Evolutionary conservation across 176 grass and related monocot species (phyloP), one percentile per base, ranked within the genome.

Genomic region (Triticum aestivum): DNA sequence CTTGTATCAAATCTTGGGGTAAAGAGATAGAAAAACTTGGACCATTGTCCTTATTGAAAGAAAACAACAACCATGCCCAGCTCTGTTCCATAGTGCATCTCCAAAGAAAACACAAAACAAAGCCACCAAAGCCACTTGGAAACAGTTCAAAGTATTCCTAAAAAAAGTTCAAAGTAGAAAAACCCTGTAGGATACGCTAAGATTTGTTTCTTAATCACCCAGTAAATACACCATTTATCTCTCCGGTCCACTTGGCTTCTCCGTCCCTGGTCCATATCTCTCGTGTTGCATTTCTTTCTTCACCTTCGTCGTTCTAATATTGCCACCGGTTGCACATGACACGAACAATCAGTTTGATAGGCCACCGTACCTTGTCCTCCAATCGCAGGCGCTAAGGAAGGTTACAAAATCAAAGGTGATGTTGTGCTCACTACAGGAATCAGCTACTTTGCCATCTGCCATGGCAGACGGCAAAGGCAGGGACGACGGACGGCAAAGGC

Each of bases 391-490:
- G 14, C 34, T 23, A 67, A 69, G 34, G 35, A 67, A 62, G 61
- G 58, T 11, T 65, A 49, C 12, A 49, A 72, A 54, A 73, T 30
- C 26, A 3, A 44, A 91, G 85, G 81, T 84, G 27, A 65, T 27
- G 54, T 35, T n/a, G 18, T 68, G n/a, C 80, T 24, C 24, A 24
- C 24, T 24, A 24, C 24, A 24, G 24, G 24, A 24, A 24, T 24
- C 24, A 24, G 24, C 24, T 24, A 24, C 24, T 24, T 24, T 24
- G 24, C 24, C 24, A 24, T 24, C 24, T 24, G 24, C 24, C 24
- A 24, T 24, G 24, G 24, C 24, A 24, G 24, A 24, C 24, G 24
- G 24, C 24, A 24, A 24, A 24, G 24, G 24, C 24, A 24, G 0
- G 24, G 24, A 24, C 24, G 24, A 24, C 24, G 24, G 24, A 24